These are phyloP conservation scores for Hyaloscypha hepaticicola DNA, from an alignment of 495 filamentous ascomycete genomes.

Conservation along the genomic window DNA sequence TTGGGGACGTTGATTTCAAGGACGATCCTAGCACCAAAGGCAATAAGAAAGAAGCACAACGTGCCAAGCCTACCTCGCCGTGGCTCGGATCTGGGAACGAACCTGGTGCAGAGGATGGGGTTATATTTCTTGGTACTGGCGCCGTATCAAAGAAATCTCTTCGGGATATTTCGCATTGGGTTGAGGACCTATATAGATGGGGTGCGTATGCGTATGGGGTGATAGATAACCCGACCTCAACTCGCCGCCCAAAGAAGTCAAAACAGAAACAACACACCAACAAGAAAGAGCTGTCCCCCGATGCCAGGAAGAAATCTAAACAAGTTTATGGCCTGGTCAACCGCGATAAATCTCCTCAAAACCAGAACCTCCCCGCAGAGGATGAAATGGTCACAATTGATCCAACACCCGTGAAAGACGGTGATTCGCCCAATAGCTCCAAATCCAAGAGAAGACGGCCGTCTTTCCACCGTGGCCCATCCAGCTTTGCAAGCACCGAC, in stretches of 20 bases:
- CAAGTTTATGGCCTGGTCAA: constrained; percentile 1
- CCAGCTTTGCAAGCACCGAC: constrained; percentile 21
- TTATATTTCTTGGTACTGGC: constrained; percentile 78
- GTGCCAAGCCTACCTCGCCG: constrained; percentile 26
- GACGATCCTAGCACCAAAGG: constrained; percentile 4
- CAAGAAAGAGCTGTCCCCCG: constrained; percentile 3
- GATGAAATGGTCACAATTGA: constrained; percentile 9
- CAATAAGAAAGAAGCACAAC: neutral
- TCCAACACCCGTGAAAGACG: constrained; percentile 16
- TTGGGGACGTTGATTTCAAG: constrained; percentile 54
- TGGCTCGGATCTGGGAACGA: constrained; percentile 69
- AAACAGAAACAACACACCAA: neutral
- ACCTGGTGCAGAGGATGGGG: constrained; percentile 71
- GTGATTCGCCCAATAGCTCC: neutral
- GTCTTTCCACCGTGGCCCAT: constrained; percentile 7
- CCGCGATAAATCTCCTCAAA: neutral
- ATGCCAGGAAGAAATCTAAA: neutral
- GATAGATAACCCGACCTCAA: constrained; percentile 64
- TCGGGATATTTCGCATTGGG: constrained; percentile 71
- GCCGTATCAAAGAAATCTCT: constrained; percentile 64
- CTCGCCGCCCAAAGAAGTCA: constrained; percentile 35
- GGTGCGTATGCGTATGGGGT: constrained; percentile 81
- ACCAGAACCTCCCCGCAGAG: neutral
- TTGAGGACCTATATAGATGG: constrained; percentile 76
- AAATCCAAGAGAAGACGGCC: constrained; percentile 11